Evolutionary conservation across 73 alveolate genomes (phyloP).

Genomic region (Symbiodinium natans): DNA sequence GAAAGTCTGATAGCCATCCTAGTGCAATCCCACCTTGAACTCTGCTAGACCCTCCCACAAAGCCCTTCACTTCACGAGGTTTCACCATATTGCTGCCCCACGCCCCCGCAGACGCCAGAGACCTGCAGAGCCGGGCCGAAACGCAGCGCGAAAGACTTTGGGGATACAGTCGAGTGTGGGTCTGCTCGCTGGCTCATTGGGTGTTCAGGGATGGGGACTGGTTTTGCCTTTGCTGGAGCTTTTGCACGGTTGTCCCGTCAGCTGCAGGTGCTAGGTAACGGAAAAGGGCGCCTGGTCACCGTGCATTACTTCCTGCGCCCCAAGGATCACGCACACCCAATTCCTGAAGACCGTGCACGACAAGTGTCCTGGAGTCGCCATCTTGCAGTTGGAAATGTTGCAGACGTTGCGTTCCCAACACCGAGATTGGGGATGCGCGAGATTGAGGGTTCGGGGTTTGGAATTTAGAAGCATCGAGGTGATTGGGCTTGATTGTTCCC

Average conservation of each 20-base stretch:
- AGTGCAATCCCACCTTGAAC: no score
- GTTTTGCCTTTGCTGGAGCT: background rate
- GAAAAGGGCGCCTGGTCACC: no score
- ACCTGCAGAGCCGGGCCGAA: constrained; percentile 88
- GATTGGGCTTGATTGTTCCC: no score
- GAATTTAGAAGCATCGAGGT: no score
- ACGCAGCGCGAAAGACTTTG: background rate
- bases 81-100: constrained; percentile 86
- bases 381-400: background rate
- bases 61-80: background rate
- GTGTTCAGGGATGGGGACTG: background rate
- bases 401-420: no score
- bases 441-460: background rate
- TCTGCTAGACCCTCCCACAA: no score
- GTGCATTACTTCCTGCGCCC: background rate
- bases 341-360: constrained; percentile 69
- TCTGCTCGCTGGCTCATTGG: background rate
- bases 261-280: no score
- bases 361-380: constrained; percentile 75
- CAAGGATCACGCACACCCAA: constrained; percentile 64
- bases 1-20: no score
- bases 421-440: background rate
- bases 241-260: no score
- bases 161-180: background rate
- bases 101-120: constrained; percentile 89